A percentile compares a stretch with the other conserved stretches of the same genome.
Evolutionary conservation across 2,329 filamentous ascomycete species (phyloP).

Genomic region (Huntiella savannae): DNA sequence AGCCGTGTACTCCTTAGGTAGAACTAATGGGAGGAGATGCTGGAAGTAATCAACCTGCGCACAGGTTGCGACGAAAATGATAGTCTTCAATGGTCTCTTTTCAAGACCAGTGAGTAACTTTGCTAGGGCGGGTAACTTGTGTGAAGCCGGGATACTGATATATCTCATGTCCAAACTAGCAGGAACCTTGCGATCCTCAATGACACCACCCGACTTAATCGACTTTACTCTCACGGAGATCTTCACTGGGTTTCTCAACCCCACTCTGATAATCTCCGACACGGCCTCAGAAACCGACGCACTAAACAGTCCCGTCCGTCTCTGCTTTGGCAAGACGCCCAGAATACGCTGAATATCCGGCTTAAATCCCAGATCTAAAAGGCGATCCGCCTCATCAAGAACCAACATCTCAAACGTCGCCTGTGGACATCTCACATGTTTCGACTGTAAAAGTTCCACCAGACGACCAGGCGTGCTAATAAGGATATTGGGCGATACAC

Average conservation of each 20-base stretch:
- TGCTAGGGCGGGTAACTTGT: conserved; percentile 60
- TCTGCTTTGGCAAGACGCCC: conserved; percentile 70
- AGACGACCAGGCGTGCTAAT: conserved; percentile 82
- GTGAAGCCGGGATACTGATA: conserved; percentile 50
- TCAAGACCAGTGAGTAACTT: conserved; percentile 50
- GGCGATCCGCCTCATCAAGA: conserved; percentile 80
- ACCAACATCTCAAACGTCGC: conserved; percentile 84
- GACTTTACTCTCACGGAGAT: conserved; percentile 84
- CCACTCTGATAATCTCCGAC: conserved; percentile 78
- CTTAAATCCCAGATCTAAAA: conserved; percentile 88
- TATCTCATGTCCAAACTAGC: conserved; percentile 89
- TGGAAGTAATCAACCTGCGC: conserved; percentile 91
- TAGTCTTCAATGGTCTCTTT: conserved; percentile 63
- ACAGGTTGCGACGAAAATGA: conserved; percentile 85
- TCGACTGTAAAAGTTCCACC: conserved; percentile 68
- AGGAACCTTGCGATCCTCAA: conserved; percentile 72
- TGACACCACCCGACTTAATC: conserved; percentile 39
- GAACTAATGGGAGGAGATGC: conserved; percentile 51
- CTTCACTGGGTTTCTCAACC: conserved; percentile 82
- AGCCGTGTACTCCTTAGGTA: conserved; percentile 49
- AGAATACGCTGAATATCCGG: conserved; percentile 76
- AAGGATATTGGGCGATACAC: conserved; percentile 68
- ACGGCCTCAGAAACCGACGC: conserved; percentile 93
- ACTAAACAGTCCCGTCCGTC: conserved; percentile 83
- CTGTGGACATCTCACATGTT: conserved; percentile 71